Conservation (phyloP, 306 rosid species). For the Glycine latifolia region DNA sequence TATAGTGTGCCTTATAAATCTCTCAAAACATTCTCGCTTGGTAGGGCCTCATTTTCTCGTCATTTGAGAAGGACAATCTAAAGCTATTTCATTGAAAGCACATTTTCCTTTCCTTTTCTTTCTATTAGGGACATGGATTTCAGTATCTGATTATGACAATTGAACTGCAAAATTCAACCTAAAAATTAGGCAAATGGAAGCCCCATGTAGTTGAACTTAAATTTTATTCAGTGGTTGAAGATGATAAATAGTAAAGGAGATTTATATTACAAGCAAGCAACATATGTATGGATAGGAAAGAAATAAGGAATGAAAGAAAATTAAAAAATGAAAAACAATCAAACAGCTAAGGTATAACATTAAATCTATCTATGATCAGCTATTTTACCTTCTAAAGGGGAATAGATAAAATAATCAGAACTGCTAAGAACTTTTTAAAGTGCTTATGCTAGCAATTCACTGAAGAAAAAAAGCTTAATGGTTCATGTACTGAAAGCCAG, state of each 20-base stretch:
- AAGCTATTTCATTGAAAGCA: conserved; percentile 34
- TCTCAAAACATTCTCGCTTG: conserved; percentile 50
- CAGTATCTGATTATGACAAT: conserved; percentile 51
- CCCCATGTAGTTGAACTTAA: conserved; percentile 37
- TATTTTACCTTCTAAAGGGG: neutral
- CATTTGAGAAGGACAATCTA: conserved; percentile 30
- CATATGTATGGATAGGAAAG: no score
- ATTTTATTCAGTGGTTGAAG: conserved; percentile 27
- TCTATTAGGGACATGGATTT: conserved; percentile 44
- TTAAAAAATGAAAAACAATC: no score
- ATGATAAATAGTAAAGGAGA: conserved; percentile 24
- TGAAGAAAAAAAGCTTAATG: conserved; percentile 34
- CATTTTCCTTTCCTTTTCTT: conserved; percentile 32
- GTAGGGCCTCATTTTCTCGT: conserved; percentile 49
- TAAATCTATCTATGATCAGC: neutral
- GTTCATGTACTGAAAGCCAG: conserved; percentile 35
- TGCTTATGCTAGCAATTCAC: conserved; percentile 44
- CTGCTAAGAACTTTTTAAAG: conserved; percentile 30
- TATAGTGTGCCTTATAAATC: conserved; percentile 47
- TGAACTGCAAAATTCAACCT: conserved; percentile 40
- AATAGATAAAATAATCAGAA: neutral
- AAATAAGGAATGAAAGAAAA: neutral
- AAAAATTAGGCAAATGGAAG: conserved; percentile 37
- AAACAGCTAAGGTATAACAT: neutral
- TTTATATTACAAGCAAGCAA: conserved; percentile 44